Percentiles rank a stretch among this genome's conserved stretches.
Evolutionary conservation across 352 stramenopile species (phyloP).

Genomic region (Phytophthora aleatoria): DNA sequence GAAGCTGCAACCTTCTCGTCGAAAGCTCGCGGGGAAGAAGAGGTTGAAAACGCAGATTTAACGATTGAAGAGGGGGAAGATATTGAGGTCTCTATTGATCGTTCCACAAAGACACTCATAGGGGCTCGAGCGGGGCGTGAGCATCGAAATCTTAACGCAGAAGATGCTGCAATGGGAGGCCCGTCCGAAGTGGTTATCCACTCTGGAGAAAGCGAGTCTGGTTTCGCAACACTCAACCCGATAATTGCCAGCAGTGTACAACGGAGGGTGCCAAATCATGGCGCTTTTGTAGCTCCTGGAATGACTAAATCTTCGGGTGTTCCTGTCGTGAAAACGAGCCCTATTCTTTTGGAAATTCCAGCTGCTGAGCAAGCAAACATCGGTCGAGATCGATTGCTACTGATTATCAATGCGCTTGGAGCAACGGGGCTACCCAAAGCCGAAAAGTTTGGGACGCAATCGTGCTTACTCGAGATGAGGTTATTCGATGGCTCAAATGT

Average conservation of each 20-base stretch:
- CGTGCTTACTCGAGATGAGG: constrained; percentile 66
- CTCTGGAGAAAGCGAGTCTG: constrained; percentile 67
- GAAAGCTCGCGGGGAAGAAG: constrained; percentile 2
- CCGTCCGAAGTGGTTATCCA: constrained; percentile 75
- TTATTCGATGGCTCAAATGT: constrained; percentile 31
- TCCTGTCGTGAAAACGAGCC: constrained; percentile 22
- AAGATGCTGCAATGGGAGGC: constrained; percentile 34
- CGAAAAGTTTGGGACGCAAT: constrained; percentile 82
- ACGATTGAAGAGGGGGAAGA: constrained; percentile 49
- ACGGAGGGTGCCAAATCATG: constrained; percentile 23
- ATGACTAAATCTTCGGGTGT: constrained; percentile 32
- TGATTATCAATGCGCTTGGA: constrained; percentile 67
- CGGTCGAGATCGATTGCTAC: constrained; percentile 26
- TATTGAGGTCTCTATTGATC: constrained; percentile 59
- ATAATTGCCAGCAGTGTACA: constrained; percentile 43
- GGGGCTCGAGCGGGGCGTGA: constrained; percentile 2
- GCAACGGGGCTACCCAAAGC: constrained; percentile 64
- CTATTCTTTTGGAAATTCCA: constrained; percentile 58
- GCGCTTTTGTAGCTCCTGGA: constrained; percentile 25
- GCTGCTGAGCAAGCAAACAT: constrained; percentile 26
- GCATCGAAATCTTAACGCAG: constrained; percentile 18
- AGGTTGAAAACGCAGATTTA: constrained; percentile 18
- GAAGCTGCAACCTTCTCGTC: constrained; percentile 4
- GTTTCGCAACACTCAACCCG: constrained; percentile 72
- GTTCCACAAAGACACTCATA: neutral